phyloP scores from a whole-genome alignment of 257 asterid genomes.

The Solanum microdontum region DNA sequence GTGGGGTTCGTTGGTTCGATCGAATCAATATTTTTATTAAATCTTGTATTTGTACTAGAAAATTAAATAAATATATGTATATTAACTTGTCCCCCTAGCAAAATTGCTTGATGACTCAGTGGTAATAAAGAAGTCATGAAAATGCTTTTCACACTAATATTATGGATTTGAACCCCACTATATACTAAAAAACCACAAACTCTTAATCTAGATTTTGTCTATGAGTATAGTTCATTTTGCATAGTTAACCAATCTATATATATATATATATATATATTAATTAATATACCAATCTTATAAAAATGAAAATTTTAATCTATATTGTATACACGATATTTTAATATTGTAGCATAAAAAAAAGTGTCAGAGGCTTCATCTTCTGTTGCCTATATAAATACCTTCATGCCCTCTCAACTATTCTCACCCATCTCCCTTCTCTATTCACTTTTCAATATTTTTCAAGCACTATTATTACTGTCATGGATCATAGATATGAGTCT shows the following conservation, averaged over 20 bases:
- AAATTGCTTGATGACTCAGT: neutral
- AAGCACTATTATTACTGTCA: slow-evolving; percentile 5
- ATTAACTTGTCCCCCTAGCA: neutral
- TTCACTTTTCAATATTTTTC: neutral
- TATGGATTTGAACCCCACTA: neutral
- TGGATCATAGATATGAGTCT: slow-evolving; percentile 50
- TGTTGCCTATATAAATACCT: slow-evolving; percentile 35
- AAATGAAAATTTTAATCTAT: neutral
- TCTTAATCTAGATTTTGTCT: neutral
- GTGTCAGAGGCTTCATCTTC: neutral
- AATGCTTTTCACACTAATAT: neutral
- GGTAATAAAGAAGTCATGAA: neutral
- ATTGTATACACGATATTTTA: neutral
- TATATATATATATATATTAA: neutral
- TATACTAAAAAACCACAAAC: too few species aligned
- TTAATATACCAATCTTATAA: neutral
- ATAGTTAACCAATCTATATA: neutral
- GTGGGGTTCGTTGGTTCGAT: neutral
- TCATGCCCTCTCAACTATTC: slow-evolving; percentile 4
- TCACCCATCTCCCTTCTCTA: neutral
- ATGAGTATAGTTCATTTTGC: neutral
- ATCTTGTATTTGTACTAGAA: too few species aligned
- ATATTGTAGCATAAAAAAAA: neutral
- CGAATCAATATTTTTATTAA: accelerated
- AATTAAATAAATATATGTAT: too few species aligned